Conservation (phyloP, 306 rosid genomes). For the Inga oerstediana region DNA sequence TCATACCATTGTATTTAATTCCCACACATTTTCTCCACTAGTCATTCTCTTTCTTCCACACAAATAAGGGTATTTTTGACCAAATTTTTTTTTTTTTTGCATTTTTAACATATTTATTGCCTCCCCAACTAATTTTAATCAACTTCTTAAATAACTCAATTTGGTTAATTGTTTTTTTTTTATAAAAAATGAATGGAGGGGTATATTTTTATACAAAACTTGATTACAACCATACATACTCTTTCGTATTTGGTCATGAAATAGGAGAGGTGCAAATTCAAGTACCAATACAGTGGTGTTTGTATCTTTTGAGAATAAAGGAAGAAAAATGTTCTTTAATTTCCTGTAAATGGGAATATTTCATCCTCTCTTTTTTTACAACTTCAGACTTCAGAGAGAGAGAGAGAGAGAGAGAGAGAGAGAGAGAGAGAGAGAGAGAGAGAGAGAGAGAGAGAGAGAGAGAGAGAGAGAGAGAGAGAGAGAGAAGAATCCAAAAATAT, state of each 20-base stretch:
- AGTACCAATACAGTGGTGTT: background rate
- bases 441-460: background rate
- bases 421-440: background rate
- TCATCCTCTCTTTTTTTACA: no score
- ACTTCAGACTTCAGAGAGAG: background rate
- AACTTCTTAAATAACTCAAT: no score
- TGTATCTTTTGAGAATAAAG: background rate
- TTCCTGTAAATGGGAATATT: background rate
- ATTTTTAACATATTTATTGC: no score
- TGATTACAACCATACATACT: background rate
- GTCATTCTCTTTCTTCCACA: no score
- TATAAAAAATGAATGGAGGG: no score
- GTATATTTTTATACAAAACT: background rate
- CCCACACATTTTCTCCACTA: no score
- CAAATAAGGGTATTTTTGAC: no score
- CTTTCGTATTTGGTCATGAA: no score
- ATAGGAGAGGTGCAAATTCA: background rate
- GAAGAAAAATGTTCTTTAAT: background rate
- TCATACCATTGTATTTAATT: no score
- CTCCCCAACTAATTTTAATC: no score
- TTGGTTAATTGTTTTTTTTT: no score
- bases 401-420: background rate
- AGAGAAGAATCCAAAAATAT: background rate
- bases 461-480: background rate
- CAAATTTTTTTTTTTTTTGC: no score